Evolutionary conservation across 129 eudicot species (phyloP).

Genomic region (Daucus carota): DH1_v3.0 NC_030383.2:7178501-7179000

Average conservation of each 20-base stretch:
- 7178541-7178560: too few species aligned
- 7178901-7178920: neutral
- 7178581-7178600: too few species aligned
- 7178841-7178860: neutral
- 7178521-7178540: too few species aligned
- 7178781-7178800: constrained; percentile 19
- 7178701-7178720: neutral
- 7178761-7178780: constrained; percentile 30
- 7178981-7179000: constrained; percentile 27
- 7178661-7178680: neutral
- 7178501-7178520: too few species aligned
- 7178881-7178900: too few species aligned
- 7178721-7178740: neutral
- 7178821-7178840: neutral
- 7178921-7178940: constrained; percentile 24
- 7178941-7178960: constrained; percentile 12
- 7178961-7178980: constrained; percentile 8
- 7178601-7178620: too few species aligned
- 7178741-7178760: constrained; percentile 19
- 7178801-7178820: neutral
- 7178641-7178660: too few species aligned
- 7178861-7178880: constrained; percentile 23
- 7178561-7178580: too few species aligned
- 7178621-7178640: neutral
- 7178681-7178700: constrained; percentile 12